phyloP scores from a whole-genome alignment of 176 grass and related monocot genomes.

The Musa schizocarpa region DNA sequence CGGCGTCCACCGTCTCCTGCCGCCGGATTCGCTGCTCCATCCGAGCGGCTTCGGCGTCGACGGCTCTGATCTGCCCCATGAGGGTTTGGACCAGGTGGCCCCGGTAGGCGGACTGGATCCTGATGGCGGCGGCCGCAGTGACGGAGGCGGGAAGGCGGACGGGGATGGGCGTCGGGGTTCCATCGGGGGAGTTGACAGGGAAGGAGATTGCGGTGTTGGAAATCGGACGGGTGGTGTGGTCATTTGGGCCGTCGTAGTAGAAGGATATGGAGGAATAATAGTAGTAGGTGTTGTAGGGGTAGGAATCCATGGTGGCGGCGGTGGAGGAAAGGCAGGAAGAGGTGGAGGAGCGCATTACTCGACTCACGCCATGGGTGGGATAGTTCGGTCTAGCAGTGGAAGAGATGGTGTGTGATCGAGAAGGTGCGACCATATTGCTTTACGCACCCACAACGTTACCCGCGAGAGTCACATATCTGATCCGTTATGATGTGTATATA shows the following conservation, averaged over 20 bases:
- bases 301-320: not conserved
- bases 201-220: constrained; percentile 29
- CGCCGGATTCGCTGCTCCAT: constrained; percentile 65
- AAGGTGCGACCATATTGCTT: too few species aligned
- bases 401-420: too few species aligned
- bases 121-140: constrained; percentile 32
- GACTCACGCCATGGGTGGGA: too few species aligned
- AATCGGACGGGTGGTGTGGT: constrained; percentile 5
- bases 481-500: too few species aligned
- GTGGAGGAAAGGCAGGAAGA: not conserved
- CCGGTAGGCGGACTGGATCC: constrained; percentile 64
- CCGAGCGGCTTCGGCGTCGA: constrained; percentile 46
- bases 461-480: too few species aligned
- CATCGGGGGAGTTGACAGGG: constrained; percentile 30
- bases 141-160: constrained; percentile 11
- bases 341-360: not conserved
- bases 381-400: too few species aligned
- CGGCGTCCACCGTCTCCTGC: constrained; percentile 85
- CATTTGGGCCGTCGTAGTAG: constrained; percentile 6
- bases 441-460: too few species aligned
- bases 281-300: not conserved
- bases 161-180: not conserved
- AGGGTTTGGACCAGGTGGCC: constrained; percentile 50
- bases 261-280: not conserved
- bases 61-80: constrained; percentile 31